A percentile compares a stretch with the other conserved stretches of the same genome.
Evolutionary conservation across 176 grass and related monocot species (phyloP).

Genomic region (Pontederia paniculata): DNA sequence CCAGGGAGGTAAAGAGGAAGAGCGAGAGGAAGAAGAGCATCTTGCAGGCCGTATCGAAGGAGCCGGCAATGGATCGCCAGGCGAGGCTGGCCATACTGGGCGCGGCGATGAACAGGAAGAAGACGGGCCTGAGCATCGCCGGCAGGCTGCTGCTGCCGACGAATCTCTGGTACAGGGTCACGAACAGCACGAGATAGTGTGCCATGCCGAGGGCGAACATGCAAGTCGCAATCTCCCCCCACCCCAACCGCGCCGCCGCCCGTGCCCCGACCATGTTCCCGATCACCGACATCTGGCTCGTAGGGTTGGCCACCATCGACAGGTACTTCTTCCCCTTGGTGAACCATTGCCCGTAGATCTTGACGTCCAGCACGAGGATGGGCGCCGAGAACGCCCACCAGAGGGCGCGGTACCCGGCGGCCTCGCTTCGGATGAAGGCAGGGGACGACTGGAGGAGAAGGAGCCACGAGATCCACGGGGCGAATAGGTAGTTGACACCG

Average conservation of each 20-base stretch:
- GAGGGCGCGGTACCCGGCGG: constrained; percentile 8
- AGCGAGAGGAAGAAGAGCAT: constrained; percentile 51
- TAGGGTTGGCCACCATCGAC: constrained; percentile 51
- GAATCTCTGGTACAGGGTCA: constrained; percentile 56
- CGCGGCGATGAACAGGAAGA: constrained; percentile 59
- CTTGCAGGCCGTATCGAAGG: constrained; percentile 33
- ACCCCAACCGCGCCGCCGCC: constrained; percentile 35
- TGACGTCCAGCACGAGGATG: constrained; percentile 47
- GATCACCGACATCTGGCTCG: constrained; percentile 53
- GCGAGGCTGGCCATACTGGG: constrained; percentile 42
- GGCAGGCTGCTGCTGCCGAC: constrained; percentile 43
- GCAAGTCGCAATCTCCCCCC: constrained; percentile 28
- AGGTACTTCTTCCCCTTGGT: constrained; percentile 40
- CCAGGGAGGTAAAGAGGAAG: constrained; percentile 52
- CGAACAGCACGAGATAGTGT: constrained; percentile 59
- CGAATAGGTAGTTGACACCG: constrained; percentile 71
- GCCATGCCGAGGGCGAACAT: constrained; percentile 46
- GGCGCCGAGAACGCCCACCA: constrained; percentile 48
- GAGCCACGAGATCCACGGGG: constrained; percentile 54
- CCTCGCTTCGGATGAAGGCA: neutral
- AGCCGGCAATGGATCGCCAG: constrained; percentile 31
- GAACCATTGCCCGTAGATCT: constrained; percentile 64
- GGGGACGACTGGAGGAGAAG: constrained; percentile 45
- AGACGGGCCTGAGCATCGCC: constrained; percentile 46
- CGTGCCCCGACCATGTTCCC: constrained; percentile 44